Evolutionary conservation across 169 alveolate genomes (phyloP), one percentile per base, ranked within the genome.

Genomic region (Eimeria acervulina): DNA sequence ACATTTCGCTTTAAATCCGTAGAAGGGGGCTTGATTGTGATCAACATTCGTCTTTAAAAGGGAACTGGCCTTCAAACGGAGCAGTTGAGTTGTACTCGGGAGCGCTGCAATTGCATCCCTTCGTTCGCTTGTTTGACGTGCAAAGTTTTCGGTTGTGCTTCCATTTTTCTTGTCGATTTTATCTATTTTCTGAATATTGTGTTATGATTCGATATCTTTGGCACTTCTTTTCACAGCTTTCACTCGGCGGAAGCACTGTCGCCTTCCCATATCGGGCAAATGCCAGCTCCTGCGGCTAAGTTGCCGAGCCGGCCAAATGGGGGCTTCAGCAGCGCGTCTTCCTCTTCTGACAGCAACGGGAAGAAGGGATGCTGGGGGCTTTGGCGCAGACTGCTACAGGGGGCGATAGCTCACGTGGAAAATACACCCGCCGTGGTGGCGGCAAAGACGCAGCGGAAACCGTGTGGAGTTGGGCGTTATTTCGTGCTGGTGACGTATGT

Each of bases 401-500:
- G 93, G 40, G 93, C 93, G 4, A 38, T 92, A 26, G 91, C 23
- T 19, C 91, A 76, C 44, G 95, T 92, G 83, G 95, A 92, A 51
- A 66, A 74, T n/a, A 92, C 95, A 19, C 95, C 95, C 31, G 95
- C 95, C 51, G 81, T 92, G 28, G 3, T n/a, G 52, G 95, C 90
- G 31, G 95, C 95, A 1, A 92, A 92, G 38, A 38, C 61, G 26
- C 96, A 95, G 92, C 95, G 36, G 76, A 87, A 68, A 59, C 96
- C 96, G n/a, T 90, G 93, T 78, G 89, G 92, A 31, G 52, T 90
- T 28, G 92, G 92, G 38, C 96, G 96, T 21, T 95, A 66, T 59
- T 59, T 90, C 33, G 76, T 95, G 66, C 52, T 95, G 33, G 90
- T 70, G 61, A 28, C 19, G 21, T 95, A 95, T 76, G 87, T 95